Conservation (phyloP, 2,329 filamentous ascomycete species). For the Xylariomycetidae sp. region DNA sequence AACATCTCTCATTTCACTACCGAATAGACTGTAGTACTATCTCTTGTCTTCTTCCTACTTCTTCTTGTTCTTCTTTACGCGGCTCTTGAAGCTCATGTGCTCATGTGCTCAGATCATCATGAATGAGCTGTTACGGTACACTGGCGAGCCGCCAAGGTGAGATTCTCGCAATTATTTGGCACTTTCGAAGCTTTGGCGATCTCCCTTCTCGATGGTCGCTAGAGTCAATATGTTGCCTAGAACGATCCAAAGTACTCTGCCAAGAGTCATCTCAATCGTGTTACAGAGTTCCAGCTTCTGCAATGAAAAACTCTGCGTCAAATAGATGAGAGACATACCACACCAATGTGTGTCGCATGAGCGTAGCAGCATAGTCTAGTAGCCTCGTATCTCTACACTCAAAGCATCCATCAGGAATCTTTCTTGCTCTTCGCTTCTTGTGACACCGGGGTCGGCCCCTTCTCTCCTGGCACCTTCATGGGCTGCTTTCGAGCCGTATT, state of each 20-base stretch:
- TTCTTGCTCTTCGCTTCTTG: slow-evolving; percentile 40
- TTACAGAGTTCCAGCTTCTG: slow-evolving; percentile 76
- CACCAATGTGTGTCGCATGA: slow-evolving; percentile 5
- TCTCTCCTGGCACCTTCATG: slow-evolving; percentile 25
- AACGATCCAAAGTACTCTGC: slow-evolving; percentile 73
- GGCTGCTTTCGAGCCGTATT: slow-evolving; percentile 33
- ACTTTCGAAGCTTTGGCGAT: slow-evolving; percentile 90
- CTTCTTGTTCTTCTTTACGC: neutral
- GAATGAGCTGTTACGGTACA: neutral
- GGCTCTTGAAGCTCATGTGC: neutral
- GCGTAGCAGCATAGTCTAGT: no score
- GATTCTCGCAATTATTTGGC: slow-evolving; percentile 44
- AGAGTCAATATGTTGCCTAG: slow-evolving; percentile 89
- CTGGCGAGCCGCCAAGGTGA: neutral
- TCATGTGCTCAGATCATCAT: neutral
- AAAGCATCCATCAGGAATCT: slow-evolving; percentile 38
- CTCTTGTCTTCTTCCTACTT: no score
- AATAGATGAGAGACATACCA: slow-evolving; percentile 70
- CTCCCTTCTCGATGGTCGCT: slow-evolving; percentile 62
- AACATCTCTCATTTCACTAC: no score
- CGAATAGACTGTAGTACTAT: no score
- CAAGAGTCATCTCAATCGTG: slow-evolving; percentile 90
- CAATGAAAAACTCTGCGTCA: slow-evolving; percentile 84
- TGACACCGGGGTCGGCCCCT: slow-evolving; percentile 24
- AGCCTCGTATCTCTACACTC: no score